A percentile compares a stretch with the other conserved stretches of the same genome.
phyloP scores from a whole-genome alignment of 345 rosid genomes.

The Mangifera indica region DNA sequence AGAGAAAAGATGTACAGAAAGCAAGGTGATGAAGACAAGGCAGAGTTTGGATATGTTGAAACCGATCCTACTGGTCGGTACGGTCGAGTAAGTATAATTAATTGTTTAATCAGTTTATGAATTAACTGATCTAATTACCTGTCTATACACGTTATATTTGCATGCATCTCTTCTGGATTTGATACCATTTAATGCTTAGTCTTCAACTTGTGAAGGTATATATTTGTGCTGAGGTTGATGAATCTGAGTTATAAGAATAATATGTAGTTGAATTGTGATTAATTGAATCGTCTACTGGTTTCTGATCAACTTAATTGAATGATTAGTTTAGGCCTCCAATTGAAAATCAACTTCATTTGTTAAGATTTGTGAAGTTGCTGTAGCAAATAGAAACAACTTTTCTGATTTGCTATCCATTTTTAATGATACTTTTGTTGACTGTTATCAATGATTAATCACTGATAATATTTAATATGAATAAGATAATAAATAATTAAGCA shows the following conservation, averaged over 20 bases:
- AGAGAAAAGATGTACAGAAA: constrained; percentile 22
- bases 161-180: background rate
- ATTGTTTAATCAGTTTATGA: background rate
- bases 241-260: too few species aligned
- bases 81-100: constrained; percentile 43
- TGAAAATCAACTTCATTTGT: too few species aligned
- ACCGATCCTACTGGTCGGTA: constrained; percentile 54
- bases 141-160: background rate
- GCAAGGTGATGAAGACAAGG: constrained; percentile 17
- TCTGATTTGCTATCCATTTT: background rate
- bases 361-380: too few species aligned
- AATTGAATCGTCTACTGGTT: too few species aligned
- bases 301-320: too few species aligned
- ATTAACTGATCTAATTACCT: background rate
- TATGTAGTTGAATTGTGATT: too few species aligned
- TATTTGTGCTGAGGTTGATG: too few species aligned
- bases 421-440: background rate
- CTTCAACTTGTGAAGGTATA: too few species aligned
- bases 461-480: background rate
- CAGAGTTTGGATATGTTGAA: constrained; percentile 29
- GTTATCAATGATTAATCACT: background rate
- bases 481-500: too few species aligned
- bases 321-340: too few species aligned
- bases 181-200: too few species aligned
- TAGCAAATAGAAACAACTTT: background rate